Base-by-base conservation (phyloP, 2,329 filamentous ascomycete species). In the Xylariaceae sp. region DNA sequence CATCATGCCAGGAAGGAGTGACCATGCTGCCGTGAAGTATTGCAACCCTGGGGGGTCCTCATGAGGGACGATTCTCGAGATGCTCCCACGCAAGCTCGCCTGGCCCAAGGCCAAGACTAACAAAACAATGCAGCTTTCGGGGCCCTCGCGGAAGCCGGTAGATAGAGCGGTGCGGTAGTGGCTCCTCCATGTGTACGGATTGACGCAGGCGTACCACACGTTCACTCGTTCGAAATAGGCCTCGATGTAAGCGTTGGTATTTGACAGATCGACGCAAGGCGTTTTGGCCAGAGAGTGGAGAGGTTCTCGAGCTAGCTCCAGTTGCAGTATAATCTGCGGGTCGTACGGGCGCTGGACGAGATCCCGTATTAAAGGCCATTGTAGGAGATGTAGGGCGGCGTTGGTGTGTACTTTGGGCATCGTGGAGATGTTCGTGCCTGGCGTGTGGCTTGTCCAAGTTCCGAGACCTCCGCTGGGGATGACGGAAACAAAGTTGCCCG, bases 351-450 rank as follows among this genome's bases (percentile, higher is more conserved):
- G 73, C 18, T 83, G 83, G 7, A 90, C 83, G 15, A 92, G 68
- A 54, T 88, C 82, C 33, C 83, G 75, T 50, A 90, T 89, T 49
- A 88, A 69, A 9, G 85, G 86, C 78, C 85, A 89, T 54, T 88
- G 84, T 5, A 90, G 68, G 14, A 90, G 67, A 59, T 90, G 82
- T 50, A 88, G 66, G 1, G 85, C 84, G 5, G 85, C 85, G 43
- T 86, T 90, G 0, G 85, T 89, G 60, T 90, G 86, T 12, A 83
- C 73, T 61, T 88, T 89, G 15, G 86, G 86, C 85, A 90, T 90
- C 17, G 83, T 87, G 3, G 85, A 88, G 48, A 90, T 88, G 59
- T 87, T 89, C 27, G 65, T 69, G 33, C 63, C 68, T 12, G 61
- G 52, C 46, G 70, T 54, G 53, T 71, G 56, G 39, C 70, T 76